Conservation (phyloP, 1,284 basidiomycete species). For the Papiliotrema terrestris region DNA sequence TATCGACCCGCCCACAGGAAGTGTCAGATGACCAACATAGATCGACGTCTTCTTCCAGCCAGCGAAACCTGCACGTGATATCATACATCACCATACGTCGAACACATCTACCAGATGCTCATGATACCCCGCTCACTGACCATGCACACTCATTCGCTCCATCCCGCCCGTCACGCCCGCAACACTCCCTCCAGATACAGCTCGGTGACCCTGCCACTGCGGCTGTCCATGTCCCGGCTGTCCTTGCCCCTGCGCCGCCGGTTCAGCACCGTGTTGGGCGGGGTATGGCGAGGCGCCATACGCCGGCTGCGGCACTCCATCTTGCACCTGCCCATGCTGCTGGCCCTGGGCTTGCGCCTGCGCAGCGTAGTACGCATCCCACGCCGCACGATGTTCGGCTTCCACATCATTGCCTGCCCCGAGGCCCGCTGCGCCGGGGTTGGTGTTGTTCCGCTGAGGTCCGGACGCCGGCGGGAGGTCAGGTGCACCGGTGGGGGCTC, state of each 20-base stretch:
- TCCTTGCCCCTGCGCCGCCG: neutral
- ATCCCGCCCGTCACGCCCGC: slow-evolving; percentile 29
- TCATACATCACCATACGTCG: too few species aligned
- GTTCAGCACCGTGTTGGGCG: neutral
- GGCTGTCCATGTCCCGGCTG: slow-evolving; percentile 4
- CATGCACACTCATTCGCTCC: slow-evolving; percentile 36
- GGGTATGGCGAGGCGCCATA: slow-evolving; percentile 32
- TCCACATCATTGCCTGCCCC: slow-evolving; percentile 32
- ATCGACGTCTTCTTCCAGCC: too few species aligned
- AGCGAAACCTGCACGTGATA: too few species aligned
- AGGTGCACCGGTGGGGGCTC: slow-evolving; percentile 25
- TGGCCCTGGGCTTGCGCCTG: slow-evolving; percentile 30
- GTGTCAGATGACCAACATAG: too few species aligned
- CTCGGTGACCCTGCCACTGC: neutral
- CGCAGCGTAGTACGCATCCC: slow-evolving; percentile 47
- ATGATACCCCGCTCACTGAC: slow-evolving; percentile 11
- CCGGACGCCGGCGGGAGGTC: slow-evolving; percentile 18
- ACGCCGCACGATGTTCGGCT: slow-evolving; percentile 39
- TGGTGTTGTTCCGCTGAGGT: slow-evolving; percentile 24
- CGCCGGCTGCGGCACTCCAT: slow-evolving; percentile 5
- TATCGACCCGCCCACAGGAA: too few species aligned
- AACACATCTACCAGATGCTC: too few species aligned
- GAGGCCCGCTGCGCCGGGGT: slow-evolving; percentile 35
- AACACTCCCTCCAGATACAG: slow-evolving; percentile 8
- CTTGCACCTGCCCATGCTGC: slow-evolving; percentile 12